Percentiles rank a stretch among this genome's conserved stretches.
Evolutionary conservation across 257 asterid genomes (phyloP).

Genomic region (Capsicum rhomboideum): DNA sequence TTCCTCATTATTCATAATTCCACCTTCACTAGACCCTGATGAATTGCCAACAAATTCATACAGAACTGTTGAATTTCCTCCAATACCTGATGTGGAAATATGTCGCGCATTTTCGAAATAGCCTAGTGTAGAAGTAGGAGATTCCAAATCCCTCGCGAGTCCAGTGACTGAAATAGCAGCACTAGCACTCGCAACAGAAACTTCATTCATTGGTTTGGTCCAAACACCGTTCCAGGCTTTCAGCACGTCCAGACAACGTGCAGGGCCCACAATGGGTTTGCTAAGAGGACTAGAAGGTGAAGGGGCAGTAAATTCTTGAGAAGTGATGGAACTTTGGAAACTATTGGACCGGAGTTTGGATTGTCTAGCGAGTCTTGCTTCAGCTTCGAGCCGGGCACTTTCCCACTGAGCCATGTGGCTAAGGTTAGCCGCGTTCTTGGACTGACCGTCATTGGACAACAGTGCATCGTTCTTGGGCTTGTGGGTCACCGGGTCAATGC

Average conservation of each 20-base stretch:
- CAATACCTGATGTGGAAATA: conserved; percentile 29
- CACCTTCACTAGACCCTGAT: conserved; percentile 37
- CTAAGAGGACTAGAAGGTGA: conserved; percentile 23
- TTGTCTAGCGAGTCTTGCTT: conserved; percentile 65
- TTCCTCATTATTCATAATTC: conserved; percentile 37
- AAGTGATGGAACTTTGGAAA: conserved; percentile 12
- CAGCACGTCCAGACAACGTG: conserved; percentile 41
- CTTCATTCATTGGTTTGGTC: conserved; percentile 21
- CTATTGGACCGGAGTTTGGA: conserved; percentile 52
- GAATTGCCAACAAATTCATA: conserved; percentile 37
- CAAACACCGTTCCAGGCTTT: conserved; percentile 50
- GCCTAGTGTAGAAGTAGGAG: conserved; percentile 73
- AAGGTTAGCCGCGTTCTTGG: conserved; percentile 67
- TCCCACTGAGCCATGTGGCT: conserved; percentile 99
- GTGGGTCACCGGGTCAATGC: conserved; percentile 87
- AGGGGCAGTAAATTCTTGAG: conserved; percentile 29
- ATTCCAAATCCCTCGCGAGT: conserved; percentile 35
- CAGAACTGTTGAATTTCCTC: conserved; percentile 26
- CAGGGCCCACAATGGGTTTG: conserved; percentile 14
- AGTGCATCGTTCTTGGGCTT: conserved; percentile 69
- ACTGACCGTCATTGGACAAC: conserved; percentile 54
- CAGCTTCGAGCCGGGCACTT: conserved; percentile 94
- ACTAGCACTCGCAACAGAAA: neutral
- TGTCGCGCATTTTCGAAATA: conserved; percentile 26
- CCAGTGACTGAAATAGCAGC: conserved; percentile 14